phyloP scores from a whole-genome alignment of 2,329 filamentous ascomycete species.

The Lachnellula occidentalis region DNA sequence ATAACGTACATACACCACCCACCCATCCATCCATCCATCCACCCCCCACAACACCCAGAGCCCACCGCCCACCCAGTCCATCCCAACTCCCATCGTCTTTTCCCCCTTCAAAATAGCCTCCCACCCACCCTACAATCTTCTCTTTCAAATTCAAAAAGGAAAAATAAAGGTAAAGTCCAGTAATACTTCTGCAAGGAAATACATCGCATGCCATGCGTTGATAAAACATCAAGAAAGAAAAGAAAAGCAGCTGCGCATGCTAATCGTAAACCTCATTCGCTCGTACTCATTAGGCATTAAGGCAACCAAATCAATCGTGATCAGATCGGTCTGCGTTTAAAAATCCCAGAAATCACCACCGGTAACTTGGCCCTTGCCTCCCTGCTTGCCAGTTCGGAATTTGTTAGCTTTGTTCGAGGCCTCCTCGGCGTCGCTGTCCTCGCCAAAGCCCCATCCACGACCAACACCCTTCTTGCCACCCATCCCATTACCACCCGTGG shows the following conservation, averaged over 20 bases:
- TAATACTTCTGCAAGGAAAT: conserved; percentile 4
- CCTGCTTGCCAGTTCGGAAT: conserved; percentile 25
- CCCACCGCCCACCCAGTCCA: too few species aligned
- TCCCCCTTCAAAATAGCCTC: too few species aligned
- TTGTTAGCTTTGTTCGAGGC: conserved; percentile 25
- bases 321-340: conserved; percentile 16
- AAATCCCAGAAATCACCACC: conserved; percentile 35
- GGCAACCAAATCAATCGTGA: conserved; percentile 12
- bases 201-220: conserved; percentile 3
- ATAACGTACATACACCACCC: too few species aligned
- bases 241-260: conserved; percentile 5
- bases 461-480: conserved; percentile 26
- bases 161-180: not conserved
- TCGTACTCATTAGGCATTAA: conserved; percentile 20
- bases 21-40: too few species aligned
- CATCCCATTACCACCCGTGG: conserved; percentile 25
- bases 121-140: too few species aligned
- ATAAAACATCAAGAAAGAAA: not conserved
- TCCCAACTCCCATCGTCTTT: too few species aligned
- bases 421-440: conserved; percentile 42
- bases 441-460: conserved; percentile 51
- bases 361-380: conserved; percentile 22
- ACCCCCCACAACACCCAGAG: too few species aligned
- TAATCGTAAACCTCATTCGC: conserved; percentile 12
- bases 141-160: not conserved